Base-by-base conservation (phyloP, 2,329 filamentous ascomycete genomes). In the Geosmithia putterillii region DNA sequence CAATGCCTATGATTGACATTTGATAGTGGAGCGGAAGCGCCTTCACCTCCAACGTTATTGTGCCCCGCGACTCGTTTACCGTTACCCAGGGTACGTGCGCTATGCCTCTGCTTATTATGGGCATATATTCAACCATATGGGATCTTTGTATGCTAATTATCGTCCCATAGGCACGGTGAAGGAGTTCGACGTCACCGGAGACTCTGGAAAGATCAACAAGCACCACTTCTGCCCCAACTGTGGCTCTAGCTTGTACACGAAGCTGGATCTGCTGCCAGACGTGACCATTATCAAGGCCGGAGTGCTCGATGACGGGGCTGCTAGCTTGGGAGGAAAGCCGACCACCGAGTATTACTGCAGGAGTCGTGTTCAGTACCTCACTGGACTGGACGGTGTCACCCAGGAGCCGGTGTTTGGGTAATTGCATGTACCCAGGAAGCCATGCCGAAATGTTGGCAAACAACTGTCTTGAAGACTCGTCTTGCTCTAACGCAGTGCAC, bases 151-250 rank as follows among this genome's bases (percentile, higher is more conserved):
- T 42, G 12, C 25, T 42, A 15, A 42, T n/a, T 2, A 18, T 18
- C 8, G 19, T 17, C 3, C 14, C 3, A 14, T 10, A 69, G 69
- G 71, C 28, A 59, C 57, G 4, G 67, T 70, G 14, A 71, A 66
- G 47, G 51, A 60, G 23, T 76, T 64, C 52, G 70, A 74, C 47
- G 55, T 57, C 15, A 58, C 52, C 0, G 73, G 71, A 3, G 63
- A 54, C 32, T 70, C 67, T 0, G 73, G 73, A 23, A 76, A 75
- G 52, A 59, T 66, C 47, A 76, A 76, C 57, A 69, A 66, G 48
- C 72, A 74, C 51, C 74, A 65, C 58, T 76, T 76, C 61, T 76
- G 73, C 52, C 48, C 56, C 15, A 67, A 53, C 46, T 76, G 73
- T 50, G 73, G 73, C 17, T 70, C 64, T 2, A 61, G 64, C 42